phyloP scores from a whole-genome alignment of 2,329 filamentous ascomycete species.

The Pseudogymnoascus sp. region DNA sequence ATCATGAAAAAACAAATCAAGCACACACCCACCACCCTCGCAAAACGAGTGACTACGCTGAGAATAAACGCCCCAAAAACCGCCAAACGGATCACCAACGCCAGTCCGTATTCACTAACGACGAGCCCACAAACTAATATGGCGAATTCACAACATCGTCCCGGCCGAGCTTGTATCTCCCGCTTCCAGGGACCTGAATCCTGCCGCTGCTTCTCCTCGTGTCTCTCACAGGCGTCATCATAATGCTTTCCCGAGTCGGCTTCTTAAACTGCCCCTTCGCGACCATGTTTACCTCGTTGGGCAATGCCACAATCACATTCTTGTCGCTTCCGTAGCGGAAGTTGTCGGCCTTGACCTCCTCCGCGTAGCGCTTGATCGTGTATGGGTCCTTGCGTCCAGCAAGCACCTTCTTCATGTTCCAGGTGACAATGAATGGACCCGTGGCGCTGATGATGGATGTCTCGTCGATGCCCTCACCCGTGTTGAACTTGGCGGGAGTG shows the following conservation, averaged over 20 bases:
- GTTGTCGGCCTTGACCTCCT: constrained; percentile 95
- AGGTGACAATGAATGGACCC: constrained; percentile 92
- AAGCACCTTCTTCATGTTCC: constrained; percentile 87
- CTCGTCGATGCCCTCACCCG: constrained; percentile 69
- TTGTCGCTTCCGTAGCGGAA: constrained; percentile 97
- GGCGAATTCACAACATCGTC: constrained; percentile 76
- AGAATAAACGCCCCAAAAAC: background rate
- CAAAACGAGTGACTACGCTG: constrained; percentile 7
- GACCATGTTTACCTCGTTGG: constrained; percentile 98
- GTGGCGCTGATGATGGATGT: constrained; percentile 96
- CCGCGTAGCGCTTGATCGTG: constrained; percentile 90
- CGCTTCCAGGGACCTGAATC: constrained; percentile 45
- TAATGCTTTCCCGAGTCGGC: constrained; percentile 90
- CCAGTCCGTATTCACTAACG: background rate
- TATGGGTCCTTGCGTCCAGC: constrained; percentile 78
- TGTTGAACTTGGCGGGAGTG: constrained; percentile 90
- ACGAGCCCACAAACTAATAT: constrained; percentile 33
- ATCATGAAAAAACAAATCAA: background rate
- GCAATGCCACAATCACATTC: constrained; percentile 93
- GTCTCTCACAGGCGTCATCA: constrained; percentile 42
- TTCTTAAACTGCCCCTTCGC: constrained; percentile 75
- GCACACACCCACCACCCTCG: background rate
- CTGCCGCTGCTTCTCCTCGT: constrained; percentile 41
- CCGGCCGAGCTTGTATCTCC: constrained; percentile 64
- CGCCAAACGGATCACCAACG: background rate